Evolutionary conservation across 306 rosid species (phyloP), one percentile per base, ranked within the genome.

Genomic region (Casuarina glauca): DNA sequence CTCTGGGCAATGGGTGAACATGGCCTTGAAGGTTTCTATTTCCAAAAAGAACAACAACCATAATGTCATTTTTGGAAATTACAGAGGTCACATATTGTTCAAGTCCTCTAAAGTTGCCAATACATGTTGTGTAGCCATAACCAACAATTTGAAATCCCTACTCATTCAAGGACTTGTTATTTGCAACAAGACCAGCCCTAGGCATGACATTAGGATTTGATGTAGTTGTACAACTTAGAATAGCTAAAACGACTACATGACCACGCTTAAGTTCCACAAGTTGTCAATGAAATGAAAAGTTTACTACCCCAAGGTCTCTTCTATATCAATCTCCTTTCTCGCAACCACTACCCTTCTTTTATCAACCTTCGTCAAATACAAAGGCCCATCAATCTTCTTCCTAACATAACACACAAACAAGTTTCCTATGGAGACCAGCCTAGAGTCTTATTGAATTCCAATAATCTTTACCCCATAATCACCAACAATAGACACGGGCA

Each of bases 331-430:
- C 93, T 93, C 99, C 81, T 95, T 93, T 70, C 97, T 92, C 0
- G 97, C 93, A 13, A 95, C 99, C 51, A 95, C 88, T 0, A 94
- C 97, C 16, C 97, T 93, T 86, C 97, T 89, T 90, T 95, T 95
- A 83, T 91, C 93, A 80, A 97, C 97, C 88, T 95, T 97, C 16
- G 85, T 89, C 87, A 95, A 85, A 71, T 80, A 89, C 83, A 86
- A 75, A 48, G 88, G 90, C 0, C 91, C 96, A 50, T 95, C 97
- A 3, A 85, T 91, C 44, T 85, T 86, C 15, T 74, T 76, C 51
- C 90, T 95, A 69, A 91, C 93, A 43, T 93, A 87, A 42, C 96
- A 91, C 49, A 95, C 89, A 80, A 95, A 95, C 90, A 95, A 90
- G 69, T 95, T 93, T 11, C 96, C 97, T 0, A 91, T 61, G 71